A percentile compares a stretch with the other conserved stretches of the same genome.
phyloP scores from a whole-genome alignment of 2,329 filamentous ascomycete species.

The Magnaporthiopsis poae region DNA sequence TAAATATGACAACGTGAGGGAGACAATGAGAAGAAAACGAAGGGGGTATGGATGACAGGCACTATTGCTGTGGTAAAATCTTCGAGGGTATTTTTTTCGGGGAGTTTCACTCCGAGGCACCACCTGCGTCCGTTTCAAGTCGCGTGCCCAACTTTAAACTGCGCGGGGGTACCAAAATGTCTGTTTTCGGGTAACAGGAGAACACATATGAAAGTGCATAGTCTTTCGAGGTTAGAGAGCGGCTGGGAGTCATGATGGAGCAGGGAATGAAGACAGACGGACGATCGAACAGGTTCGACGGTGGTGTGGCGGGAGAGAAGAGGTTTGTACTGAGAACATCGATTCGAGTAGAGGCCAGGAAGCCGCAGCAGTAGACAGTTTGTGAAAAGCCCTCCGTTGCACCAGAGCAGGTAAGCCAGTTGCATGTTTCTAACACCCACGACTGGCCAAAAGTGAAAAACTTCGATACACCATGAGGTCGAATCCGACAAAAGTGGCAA shows the following conservation, averaged over 20 bases:
- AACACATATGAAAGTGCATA: background rate
- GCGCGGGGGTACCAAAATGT: background rate
- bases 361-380: background rate
- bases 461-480: background rate
- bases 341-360: background rate
- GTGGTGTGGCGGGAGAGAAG: background rate
- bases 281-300: background rate
- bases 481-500: background rate
- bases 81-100: background rate
- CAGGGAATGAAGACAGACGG: background rate
- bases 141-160: background rate
- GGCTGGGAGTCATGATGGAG: background rate
- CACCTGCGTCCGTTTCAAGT: background rate
- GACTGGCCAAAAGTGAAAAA: background rate
- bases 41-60: background rate
- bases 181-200: background rate
- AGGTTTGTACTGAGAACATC: background rate
- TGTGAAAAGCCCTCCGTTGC: background rate
- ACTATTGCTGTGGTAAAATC: constrained; percentile 1
- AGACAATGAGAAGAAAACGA: background rate
- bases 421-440: background rate
- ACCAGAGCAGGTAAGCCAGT: background rate
- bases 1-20: background rate
- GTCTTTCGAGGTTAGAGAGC: too few relatives aligned
- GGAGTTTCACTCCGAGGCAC: background rate